Evolutionary conservation across 2,329 filamentous ascomycete genomes (phyloP), one percentile per base, ranked within the genome.

Genomic region (Calonectria naviculata): DNA sequence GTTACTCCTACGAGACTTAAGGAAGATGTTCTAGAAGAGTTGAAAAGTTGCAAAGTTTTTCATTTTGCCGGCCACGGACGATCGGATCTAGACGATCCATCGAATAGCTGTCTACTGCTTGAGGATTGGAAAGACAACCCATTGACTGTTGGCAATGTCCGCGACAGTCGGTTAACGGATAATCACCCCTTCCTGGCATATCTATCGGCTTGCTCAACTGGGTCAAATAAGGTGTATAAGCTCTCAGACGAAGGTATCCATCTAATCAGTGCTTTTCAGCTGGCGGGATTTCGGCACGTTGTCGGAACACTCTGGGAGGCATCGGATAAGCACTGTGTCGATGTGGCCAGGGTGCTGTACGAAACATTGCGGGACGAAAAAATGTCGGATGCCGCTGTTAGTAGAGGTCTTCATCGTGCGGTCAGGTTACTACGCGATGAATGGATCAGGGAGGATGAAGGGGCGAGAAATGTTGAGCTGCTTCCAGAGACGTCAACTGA

Each of bases 171-270:
- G 28, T 42, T 81, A 0, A 64, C 65, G 1, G 17, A 70, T 1
- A 10, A 58, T 1, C 1, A 64, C 1, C 80, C 80, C 3, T 83
- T 83, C 54, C 77, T 84, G 4, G 83, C 79, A 0, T 85, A 83
- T 52, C 80, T 85, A 5, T 85, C 83, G 3, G 83, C 83, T 0
- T 85, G 83, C 60, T 74, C 67, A 1, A 84, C 83, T 0, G 79
- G 80, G 0, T 36, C 71, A n/a, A 78, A 75, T 26, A 69, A 71
- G 8, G 60, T 72, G 4, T 65, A 76, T 0, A 64, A 56, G 0
- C 68, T 82, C 4, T 8, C 76, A 0, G 85, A 87, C 46, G 84
- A 87, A 65, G 71, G 69, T 1, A 77, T 86, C 12, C 82, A 86
- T 68, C 73, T 87, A 0, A 34, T 79, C 4, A 49, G 60, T 17